phyloP scores from a whole-genome alignment of 2,329 filamentous ascomycete species.

The Colletotrichum echinochloae region DNA sequence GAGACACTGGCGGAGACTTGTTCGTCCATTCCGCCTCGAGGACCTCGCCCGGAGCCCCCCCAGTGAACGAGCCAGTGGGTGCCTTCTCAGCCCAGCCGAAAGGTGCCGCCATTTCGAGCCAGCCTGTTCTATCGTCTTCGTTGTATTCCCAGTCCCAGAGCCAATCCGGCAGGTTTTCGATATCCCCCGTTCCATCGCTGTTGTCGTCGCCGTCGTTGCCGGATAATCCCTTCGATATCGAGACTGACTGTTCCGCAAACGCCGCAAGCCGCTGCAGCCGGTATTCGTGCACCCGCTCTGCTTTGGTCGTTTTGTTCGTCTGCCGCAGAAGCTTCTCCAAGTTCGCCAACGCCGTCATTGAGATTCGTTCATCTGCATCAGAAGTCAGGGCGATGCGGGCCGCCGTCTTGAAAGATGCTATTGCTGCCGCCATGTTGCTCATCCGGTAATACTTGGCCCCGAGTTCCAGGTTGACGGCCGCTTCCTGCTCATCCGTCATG shows the following conservation, averaged over 20 bases:
- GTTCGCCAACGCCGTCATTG: constrained; percentile 50
- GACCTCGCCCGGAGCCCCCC: neutral
- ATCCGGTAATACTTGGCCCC: constrained; percentile 49
- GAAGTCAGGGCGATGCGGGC: constrained; percentile 46
- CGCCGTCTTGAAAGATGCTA: constrained; percentile 48
- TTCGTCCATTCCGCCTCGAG: constrained; percentile 29
- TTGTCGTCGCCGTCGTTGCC: constrained; percentile 27
- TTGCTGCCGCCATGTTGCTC: constrained; percentile 46
- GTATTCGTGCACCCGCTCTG: constrained; percentile 46
- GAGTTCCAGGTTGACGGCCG: constrained; percentile 48
- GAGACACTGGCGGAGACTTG: constrained; percentile 25
- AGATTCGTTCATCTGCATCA: constrained; percentile 49
- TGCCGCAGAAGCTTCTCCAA: constrained; percentile 47
- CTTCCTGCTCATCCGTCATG: constrained; percentile 48
- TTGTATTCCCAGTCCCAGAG: constrained; percentile 34
- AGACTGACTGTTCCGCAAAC: constrained; percentile 47
- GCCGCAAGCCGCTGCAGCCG: constrained; percentile 46
- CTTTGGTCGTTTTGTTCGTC: constrained; percentile 43
- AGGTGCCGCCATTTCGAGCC: constrained; percentile 25
- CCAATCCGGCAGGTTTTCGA: constrained; percentile 37
- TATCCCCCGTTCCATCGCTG: constrained; percentile 15
- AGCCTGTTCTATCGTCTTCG: constrained; percentile 23
- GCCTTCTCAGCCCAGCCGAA: constrained; percentile 22
- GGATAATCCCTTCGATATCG: constrained; percentile 24
- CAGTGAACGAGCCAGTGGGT: constrained; percentile 11